These are phyloP conservation scores for Amphibolis antarctica DNA, from an alignment of 106 monocot species.

Conservation along the genomic window DNA sequence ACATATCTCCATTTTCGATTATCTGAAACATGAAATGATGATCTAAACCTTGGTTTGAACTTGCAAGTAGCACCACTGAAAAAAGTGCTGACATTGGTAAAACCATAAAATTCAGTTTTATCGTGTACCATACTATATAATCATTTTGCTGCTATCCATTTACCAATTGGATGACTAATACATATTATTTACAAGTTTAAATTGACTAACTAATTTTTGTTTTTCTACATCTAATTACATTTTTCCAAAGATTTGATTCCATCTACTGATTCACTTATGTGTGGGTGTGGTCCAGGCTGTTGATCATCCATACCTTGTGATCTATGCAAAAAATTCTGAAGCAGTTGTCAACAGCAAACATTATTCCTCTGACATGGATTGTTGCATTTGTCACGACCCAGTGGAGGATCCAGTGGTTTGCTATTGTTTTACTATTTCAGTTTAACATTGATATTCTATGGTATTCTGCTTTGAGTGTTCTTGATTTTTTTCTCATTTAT, in stretches of 20 bases:
- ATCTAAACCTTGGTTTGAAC: too few relatives aligned
- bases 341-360: constrained; percentile 12
- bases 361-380: constrained; percentile 10
- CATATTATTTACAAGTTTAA: too few relatives aligned
- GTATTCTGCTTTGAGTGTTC: neutral
- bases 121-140: too few relatives aligned
- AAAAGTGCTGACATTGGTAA: too few relatives aligned
- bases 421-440: neutral
- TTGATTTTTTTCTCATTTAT: neutral
- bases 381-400: constrained; percentile 60
- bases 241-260: neutral
- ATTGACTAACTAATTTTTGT: neutral
- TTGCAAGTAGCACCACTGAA: too few relatives aligned
- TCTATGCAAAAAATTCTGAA: constrained; percentile 47
- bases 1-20: too few relatives aligned
- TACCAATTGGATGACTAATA: too few relatives aligned
- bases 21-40: too few relatives aligned
- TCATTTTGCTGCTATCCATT: too few relatives aligned
- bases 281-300: constrained; percentile 54
- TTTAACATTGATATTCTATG: neutral
- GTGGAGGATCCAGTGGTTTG: constrained; percentile 75
- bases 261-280: too few relatives aligned
- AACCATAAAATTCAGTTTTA: too few relatives aligned
- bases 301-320: constrained; percentile 89
- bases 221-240: neutral